A percentile compares a stretch with the other conserved stretches of the same genome.
Evolutionary conservation across 2,329 filamentous ascomycete genomes (phyloP).

Genomic region (Sarocladiaceae sp.): DNA sequence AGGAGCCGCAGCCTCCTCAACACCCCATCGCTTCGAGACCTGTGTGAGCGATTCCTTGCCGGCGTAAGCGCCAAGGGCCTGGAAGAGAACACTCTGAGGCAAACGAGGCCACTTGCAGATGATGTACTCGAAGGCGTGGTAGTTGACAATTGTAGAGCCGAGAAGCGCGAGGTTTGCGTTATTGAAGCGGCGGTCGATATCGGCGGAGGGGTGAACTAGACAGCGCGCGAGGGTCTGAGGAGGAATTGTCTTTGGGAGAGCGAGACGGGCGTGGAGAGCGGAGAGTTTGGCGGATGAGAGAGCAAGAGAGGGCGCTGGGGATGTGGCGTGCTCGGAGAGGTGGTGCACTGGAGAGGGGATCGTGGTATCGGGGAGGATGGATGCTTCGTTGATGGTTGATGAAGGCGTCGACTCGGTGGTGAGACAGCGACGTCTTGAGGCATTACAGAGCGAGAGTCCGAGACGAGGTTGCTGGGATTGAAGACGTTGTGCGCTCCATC

Average conservation of each 20-base stretch:
- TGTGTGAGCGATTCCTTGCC: conserved; percentile 68
- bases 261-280: conserved; percentile 83
- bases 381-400: conserved; percentile 44
- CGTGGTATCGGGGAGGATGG: conserved; percentile 93
- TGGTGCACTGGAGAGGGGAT: conserved; percentile 64
- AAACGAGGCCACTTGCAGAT: conserved; percentile 86
- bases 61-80: conserved; percentile 77
- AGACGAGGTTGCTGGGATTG: neutral
- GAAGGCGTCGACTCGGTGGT: conserved; percentile 29
- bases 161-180: conserved; percentile 78
- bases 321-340: conserved; percentile 45
- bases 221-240: conserved; percentile 79
- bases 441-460: conserved; percentile 4
- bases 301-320: conserved; percentile 63
- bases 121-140: conserved; percentile 84
- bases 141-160: conserved; percentile 76
- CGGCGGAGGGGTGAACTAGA: conserved; percentile 80
- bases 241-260: conserved; percentile 74
- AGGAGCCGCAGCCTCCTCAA: conserved; percentile 79
- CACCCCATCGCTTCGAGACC: conserved; percentile 81
- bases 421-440: neutral
- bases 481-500: conserved; percentile 18
- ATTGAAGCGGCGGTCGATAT: conserved; percentile 75
- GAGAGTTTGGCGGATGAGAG: conserved; percentile 78
- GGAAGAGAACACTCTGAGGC: conserved; percentile 80